phyloP scores from a whole-genome alignment of 2,329 filamentous ascomycete species.

The Hypoxylon sp. region DNA sequence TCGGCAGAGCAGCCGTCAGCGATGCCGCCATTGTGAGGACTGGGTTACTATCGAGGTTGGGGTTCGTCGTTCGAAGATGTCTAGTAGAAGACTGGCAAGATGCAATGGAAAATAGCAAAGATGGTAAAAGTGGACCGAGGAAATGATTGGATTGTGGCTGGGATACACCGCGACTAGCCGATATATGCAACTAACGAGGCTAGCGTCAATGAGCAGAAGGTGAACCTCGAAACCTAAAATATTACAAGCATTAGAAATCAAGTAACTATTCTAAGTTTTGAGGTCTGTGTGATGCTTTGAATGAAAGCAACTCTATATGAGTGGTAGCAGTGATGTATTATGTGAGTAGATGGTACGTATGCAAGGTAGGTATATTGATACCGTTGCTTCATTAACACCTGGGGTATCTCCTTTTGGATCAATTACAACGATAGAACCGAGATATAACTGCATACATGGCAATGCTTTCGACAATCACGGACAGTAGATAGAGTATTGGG shows the following conservation, averaged over 20 bases:
- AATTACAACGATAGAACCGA: too few species aligned
- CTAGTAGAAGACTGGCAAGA: background rate
- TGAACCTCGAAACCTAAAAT: background rate
- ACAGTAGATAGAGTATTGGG: background rate
- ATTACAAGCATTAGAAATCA: background rate
- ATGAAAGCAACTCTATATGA: too few species aligned
- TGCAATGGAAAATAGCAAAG: conserved; percentile 19
- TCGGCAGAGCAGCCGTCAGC: conserved; percentile 83
- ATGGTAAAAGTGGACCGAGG: conserved; percentile 33
- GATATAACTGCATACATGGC: background rate
- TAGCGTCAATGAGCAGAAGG: background rate
- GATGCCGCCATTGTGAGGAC: conserved; percentile 71
- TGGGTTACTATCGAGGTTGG: conserved; percentile 8
- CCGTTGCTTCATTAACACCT: too few species aligned
- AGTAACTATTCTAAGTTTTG: background rate
- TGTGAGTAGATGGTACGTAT: too few species aligned
- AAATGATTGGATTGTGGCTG: conserved; percentile 22
- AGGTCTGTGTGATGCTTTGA: too few species aligned
- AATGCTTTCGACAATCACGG: background rate
- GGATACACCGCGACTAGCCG: conserved; percentile 4
- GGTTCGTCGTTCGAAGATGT: conserved; percentile 13
- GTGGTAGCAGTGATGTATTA: too few species aligned
- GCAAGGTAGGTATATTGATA: too few species aligned
- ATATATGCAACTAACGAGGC: conserved; percentile 1
- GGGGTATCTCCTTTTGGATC: too few species aligned